Percentiles rank a stretch among this genome's conserved stretches.
These are phyloP conservation scores for Yamadazyma insecticola DNA, from an alignment of 805 yeast species.

Conservation along the genomic window DNA sequence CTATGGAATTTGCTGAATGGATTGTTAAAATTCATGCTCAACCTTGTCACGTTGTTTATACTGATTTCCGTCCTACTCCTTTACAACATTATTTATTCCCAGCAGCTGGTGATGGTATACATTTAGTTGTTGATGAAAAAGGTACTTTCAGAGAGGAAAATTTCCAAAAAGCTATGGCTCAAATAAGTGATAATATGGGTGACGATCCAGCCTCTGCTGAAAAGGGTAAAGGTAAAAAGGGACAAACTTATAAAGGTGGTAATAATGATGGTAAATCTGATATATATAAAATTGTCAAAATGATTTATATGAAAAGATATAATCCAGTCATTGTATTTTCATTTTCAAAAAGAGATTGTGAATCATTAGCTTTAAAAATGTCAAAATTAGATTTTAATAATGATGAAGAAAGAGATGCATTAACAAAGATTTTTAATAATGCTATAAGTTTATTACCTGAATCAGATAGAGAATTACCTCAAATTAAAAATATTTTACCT, in stretches of 20 bases:
- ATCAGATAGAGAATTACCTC: conserved; percentile 88
- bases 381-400: conserved; percentile 91
- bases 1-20: conserved; percentile 99
- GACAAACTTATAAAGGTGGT: conserved; percentile 86
- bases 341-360: conserved; percentile 97
- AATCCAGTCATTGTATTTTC: conserved; percentile 98
- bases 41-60: conserved; percentile 97
- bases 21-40: conserved; percentile 90
- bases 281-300: conserved; percentile 92
- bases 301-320: conserved; percentile 95
- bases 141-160: conserved; percentile 95
- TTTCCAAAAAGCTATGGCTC: conserved; percentile 97
- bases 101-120: conserved; percentile 98
- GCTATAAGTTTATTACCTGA: conserved; percentile 88
- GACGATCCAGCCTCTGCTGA: conserved; percentile 71
- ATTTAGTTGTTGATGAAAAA: conserved; percentile 95
- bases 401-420: conserved; percentile 89
- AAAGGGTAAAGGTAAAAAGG: conserved; percentile 62
- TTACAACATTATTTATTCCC: conserved; percentile 96
- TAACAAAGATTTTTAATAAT: conserved; percentile 83
- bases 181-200: conserved; percentile 75
- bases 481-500: conserved; percentile 87
- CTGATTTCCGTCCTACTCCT: conserved; percentile 99
- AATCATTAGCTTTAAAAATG: conserved; percentile 89
- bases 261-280: conserved; percentile 73